Evolutionary conservation across 805 yeast species (phyloP), one percentile per base, ranked within the genome.

Genomic region (Saccharomyces paradoxus): DNA sequence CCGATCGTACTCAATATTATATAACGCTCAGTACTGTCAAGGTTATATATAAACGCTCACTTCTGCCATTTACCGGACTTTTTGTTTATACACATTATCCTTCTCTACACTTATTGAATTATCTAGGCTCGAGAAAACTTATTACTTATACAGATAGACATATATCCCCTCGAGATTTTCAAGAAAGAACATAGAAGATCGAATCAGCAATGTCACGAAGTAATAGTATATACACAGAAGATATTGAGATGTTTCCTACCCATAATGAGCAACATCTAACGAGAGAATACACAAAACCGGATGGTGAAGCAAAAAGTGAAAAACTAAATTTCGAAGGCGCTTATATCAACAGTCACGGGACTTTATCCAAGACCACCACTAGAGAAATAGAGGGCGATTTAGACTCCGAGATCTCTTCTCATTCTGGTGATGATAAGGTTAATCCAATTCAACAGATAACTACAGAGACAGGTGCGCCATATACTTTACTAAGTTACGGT

Each of bases 401-500:
- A 22, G 58, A 46, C 17, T 52, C 32, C n/a, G 32, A 29, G 17
- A 27, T 12, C 24, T 37, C 48, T 26, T 28, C 47, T 32, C 46
- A 22, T 28, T 30, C 32, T 12, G 53, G 49, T 17, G 53, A 50
- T n/a, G 55, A 50, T 9, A 56, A 57, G 10, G 17, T n/a, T 26
- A 47, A 41, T 24, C 14, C 47, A 4, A 2, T 14, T 22, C 22
- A 54, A 37, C 46, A 48, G 13, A 46, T 47, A 41, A 49, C 41
- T 3, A 29, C 46, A 13, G 53, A 44, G 26, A 29, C 49, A 8
- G 48, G 51, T 4, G 55, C 62, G 0, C 69, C 69, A 2, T 58
- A 65, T 48, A 63, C 71, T 3, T 32, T 69, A 4, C 51, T 69
- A 32, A 60, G 56, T 8, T 57, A 58, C 47, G 30, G 52, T 7